These are phyloP conservation scores for Pseudogymnoascus sp. DNA, from an alignment of 2,329 filamentous ascomycete species.

Conservation along the genomic window DNA sequence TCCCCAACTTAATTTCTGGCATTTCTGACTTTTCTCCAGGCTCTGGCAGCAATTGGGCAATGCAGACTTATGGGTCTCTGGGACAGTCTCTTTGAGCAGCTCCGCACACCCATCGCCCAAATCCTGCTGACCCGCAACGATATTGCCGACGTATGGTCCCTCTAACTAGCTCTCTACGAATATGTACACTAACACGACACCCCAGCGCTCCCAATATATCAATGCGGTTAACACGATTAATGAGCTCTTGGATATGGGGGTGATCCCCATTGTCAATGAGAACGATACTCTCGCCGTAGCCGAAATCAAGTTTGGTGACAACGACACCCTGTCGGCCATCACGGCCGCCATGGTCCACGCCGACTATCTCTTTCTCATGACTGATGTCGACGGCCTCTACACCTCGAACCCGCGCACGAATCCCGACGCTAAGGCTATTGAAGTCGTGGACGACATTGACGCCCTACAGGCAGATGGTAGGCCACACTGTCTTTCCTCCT, in stretches of 20 bases:
- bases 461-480: conserved; percentile 71
- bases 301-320: conserved; percentile 99
- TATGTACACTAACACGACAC: conserved; percentile 15
- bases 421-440: conserved; percentile 79
- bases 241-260: conserved; percentile 85
- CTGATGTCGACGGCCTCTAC: conserved; percentile 95
- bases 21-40: conserved; percentile 38
- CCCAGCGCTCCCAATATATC: conserved; percentile 76
- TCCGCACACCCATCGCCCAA: conserved; percentile 86
- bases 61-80: conserved; percentile 91
- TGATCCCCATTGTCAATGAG: conserved; percentile 97
- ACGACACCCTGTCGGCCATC: conserved; percentile 93
- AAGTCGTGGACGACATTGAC: conserved; percentile 83
- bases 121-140: conserved; percentile 91
- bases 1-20: background rate
- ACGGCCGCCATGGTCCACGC: conserved; percentile 96
- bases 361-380: conserved; percentile 96
- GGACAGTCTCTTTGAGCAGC: conserved; percentile 84
- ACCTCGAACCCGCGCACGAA: conserved; percentile 87
- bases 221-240: conserved; percentile 95
- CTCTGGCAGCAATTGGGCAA: conserved; percentile 90
- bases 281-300: conserved; percentile 95
- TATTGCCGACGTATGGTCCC: conserved; percentile 69
- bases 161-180: conserved; percentile 3
- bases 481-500: conserved; percentile 13